Evolutionary conservation across 805 yeast species (phyloP), one percentile per base, ranked within the genome.

Genomic region (Kazachstania martiniae): DNA sequence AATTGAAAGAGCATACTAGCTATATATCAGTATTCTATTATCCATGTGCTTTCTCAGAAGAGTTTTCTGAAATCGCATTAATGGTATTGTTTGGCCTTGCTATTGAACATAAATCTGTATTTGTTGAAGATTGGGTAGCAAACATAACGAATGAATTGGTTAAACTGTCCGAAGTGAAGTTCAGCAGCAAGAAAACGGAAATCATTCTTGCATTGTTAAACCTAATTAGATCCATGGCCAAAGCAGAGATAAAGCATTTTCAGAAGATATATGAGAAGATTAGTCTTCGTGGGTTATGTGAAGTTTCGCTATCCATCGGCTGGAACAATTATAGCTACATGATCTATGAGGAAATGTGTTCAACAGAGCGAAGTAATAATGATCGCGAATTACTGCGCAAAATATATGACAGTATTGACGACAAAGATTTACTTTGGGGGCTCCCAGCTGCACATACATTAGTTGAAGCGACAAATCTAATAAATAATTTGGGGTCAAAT

Each of bases 361-460:
- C 40, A 38, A 18, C 21, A n/a, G 7, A 27, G 13, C n/a, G 9
- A 28, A 23, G 14, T 12, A 35, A 19, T 1, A 14, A 35, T 5
- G 50, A 45, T 12, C 31, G 42, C 3, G 12, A 18, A 2, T 27
- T 34, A 4, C 31, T 62, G 9, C 21, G 54, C 3, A 27, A 36
- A 1, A 59, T 79, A 2, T 82, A 77, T 49, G 58, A 61, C 4
- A 48, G 64, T 0, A 59, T 85, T 3, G 73, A 69, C 31, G 85
- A 79, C 35, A 58, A 63, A 3, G 94, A 85, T 49, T 53, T 82
- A 25, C 49, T 70, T 4, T 65, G 66, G 41, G 93, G 93, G 0
- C 53, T 82, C 8, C 84, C 87, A 0, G 66, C 69, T 10, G 61
- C 65, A 14, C 68, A 79, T 1, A 59, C 74, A 0, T 45, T 84